Conservation (phyloP, 2,329 filamentous ascomycete species). For the Clarireedia monteithiana region DNA sequence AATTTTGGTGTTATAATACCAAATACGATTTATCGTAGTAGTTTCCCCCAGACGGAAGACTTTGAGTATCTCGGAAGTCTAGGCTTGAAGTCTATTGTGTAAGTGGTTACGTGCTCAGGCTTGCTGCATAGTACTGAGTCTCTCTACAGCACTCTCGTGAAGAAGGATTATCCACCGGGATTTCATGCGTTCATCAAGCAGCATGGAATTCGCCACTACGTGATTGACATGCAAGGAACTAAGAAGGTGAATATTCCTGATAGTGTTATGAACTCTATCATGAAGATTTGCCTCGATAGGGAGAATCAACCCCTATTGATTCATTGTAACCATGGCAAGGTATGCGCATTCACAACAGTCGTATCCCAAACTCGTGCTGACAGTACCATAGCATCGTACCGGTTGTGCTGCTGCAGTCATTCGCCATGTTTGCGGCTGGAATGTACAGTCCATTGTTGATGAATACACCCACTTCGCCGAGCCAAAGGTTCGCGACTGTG, state of each 20-base stretch:
- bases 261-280: conserved; percentile 60
- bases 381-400: conserved; percentile 60
- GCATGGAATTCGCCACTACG: conserved; percentile 62
- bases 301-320: conserved; percentile 74
- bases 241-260: conserved; percentile 69
- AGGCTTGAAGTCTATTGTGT: conserved; percentile 73
- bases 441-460: conserved; percentile 50
- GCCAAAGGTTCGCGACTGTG: conserved; percentile 52
- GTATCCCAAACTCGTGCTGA: conserved; percentile 10
- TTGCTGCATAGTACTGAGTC: conserved; percentile 11
- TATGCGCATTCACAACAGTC: neutral
- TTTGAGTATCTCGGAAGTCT: conserved; percentile 61
- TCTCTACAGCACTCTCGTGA: conserved; percentile 49
- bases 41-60: conserved; percentile 66
- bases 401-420: conserved; percentile 81
- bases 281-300: conserved; percentile 63
- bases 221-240: conserved; percentile 78
- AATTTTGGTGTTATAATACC: conserved; percentile 74
- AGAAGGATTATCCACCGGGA: conserved; percentile 48
- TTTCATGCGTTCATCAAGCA: conserved; percentile 54
- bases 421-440: conserved; percentile 65
- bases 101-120: conserved; percentile 29
- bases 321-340: conserved; percentile 89
- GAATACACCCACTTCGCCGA: conserved; percentile 66
- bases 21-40: conserved; percentile 67